Base-by-base conservation (phyloP, 192 early-diverging fungal species). In the Coemansia sp. region DNA sequence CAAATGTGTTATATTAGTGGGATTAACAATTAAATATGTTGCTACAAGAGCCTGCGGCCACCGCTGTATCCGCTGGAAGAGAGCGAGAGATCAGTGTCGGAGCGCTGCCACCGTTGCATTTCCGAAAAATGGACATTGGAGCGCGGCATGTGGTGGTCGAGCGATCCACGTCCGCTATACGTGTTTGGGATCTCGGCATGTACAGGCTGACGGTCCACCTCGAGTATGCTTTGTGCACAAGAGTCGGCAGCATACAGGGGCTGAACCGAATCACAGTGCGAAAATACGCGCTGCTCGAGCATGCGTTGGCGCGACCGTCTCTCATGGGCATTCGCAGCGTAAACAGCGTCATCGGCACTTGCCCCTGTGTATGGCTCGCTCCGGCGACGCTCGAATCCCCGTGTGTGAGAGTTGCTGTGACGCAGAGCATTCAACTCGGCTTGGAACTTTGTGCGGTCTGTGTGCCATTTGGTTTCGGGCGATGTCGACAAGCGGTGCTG, bases 1-100 rank as follows among this genome's bases (percentile, higher is more conserved):
- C 19, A 21, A 21, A 21, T 21, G 29, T 17, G 41, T 43, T 55
- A 56, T 54, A 23, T 47, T 4, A 64, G 29, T 9, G 45, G 2
- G 21, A 38, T n/a, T 48, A 32, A 11, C 27, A 37, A 38, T 57
- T 21, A 21, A 21, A 21, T 21, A 38, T n/a, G 56, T 1, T 49
- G 39, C 58, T 69, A 66, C 17, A 75, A 67, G 8, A 65, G 66
- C 11, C 59, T 66, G 14, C 73, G 55, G 14, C 59, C 67, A 1
- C 66, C 66, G 25, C 73, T 75, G 35, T 41, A 69, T 3, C 67
- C 64, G 52, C 67, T 66, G 32, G 73, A 75, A 11, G 58, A 32
- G n/a, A 66, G 53, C 11, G 73, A 75, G 17, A 75, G 64, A 52
- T 75, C 67, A 15, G 73, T 75, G 41, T 75, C 73, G 5, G 73